These are phyloP conservation scores for Cladosporium sp. DNA, from an alignment of 2,329 filamentous ascomycete species.

Conservation along the genomic window DNA sequence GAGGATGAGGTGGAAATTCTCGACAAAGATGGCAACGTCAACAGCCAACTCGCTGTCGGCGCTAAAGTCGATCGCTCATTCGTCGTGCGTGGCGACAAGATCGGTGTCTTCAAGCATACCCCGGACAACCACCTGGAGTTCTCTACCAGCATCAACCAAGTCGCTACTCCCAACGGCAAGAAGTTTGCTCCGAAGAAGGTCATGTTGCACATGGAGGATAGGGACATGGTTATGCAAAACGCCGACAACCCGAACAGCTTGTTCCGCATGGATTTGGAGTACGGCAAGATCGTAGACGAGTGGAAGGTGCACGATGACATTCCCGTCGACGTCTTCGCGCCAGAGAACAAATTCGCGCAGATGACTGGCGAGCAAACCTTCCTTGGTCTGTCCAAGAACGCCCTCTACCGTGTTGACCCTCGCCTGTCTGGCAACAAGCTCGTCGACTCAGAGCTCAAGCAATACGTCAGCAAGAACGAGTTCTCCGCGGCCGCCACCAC, in stretches of 20 bases:
- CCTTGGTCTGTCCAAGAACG: conserved; percentile 87
- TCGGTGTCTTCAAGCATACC: conserved; percentile 97
- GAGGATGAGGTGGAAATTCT: conserved; percentile 77
- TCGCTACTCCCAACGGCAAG: conserved; percentile 81
- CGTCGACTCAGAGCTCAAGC: conserved; percentile 88
- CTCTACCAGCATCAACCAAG: conserved; percentile 94
- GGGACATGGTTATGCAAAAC: conserved; percentile 86
- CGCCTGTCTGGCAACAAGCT: conserved; percentile 87
- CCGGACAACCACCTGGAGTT: conserved; percentile 90
- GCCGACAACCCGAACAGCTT: conserved; percentile 78
- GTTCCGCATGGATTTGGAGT: conserved; percentile 96
- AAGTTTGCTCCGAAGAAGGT: conserved; percentile 94
- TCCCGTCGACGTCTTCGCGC: conserved; percentile 83
- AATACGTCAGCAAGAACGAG: conserved; percentile 95
- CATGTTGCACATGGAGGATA: conserved; percentile 89
- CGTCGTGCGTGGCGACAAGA: conserved; percentile 94
- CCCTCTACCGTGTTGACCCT: conserved; percentile 89
- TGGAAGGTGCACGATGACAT: conserved; percentile 99
- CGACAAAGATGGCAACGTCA: conserved; percentile 75
- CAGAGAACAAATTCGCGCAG: conserved; percentile 95
- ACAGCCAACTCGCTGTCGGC: conserved; percentile 90
- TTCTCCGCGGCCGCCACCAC: conserved; percentile 94
- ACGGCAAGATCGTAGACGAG: conserved; percentile 96
- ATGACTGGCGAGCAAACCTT: conserved; percentile 96
- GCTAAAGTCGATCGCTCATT: conserved; percentile 98